phyloP scores from a whole-genome alignment of 208 protist species.

The Strigomonas galati region DNA sequence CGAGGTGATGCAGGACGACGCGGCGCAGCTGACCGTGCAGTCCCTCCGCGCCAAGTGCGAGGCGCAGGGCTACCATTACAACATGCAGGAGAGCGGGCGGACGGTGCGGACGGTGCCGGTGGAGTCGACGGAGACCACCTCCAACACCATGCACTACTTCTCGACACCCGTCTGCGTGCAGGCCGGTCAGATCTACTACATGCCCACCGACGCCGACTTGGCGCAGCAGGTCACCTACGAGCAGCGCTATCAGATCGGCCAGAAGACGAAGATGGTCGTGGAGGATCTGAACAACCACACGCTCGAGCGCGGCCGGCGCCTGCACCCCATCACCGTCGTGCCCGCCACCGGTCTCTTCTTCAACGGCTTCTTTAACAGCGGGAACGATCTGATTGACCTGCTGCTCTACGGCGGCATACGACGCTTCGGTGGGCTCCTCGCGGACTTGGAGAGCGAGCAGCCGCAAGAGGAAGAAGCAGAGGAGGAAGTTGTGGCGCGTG shows the following conservation, averaged over 20 bases:
- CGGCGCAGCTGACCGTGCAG: neutral
- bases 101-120: neutral
- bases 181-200: constrained; percentile 21
- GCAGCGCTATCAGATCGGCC: neutral
- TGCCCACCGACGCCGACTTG: too few relatives aligned
- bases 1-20: neutral
- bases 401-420: neutral
- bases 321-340: constrained; percentile 17
- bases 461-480: neutral
- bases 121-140: neutral
- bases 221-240: too few relatives aligned
- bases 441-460: neutral
- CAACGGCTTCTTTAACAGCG: neutral
- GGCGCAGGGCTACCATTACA: neutral
- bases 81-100: neutral
- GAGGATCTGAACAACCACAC: neutral
- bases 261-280: neutral
- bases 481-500: too few relatives aligned
- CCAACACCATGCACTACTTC: neutral
- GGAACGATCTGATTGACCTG: neutral
- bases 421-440: neutral
- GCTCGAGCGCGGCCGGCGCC: constrained; percentile 6
- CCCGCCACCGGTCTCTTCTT: constrained; percentile 14
- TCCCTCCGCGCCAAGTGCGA: neutral
- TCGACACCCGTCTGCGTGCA: constrained; percentile 31